Percentiles rank a stretch among this genome's conserved stretches.
These are phyloP conservation scores for Gorgonomyces haynaldii DNA, from an alignment of 192 early-diverging fungal species.

Conservation along the genomic window DNA sequence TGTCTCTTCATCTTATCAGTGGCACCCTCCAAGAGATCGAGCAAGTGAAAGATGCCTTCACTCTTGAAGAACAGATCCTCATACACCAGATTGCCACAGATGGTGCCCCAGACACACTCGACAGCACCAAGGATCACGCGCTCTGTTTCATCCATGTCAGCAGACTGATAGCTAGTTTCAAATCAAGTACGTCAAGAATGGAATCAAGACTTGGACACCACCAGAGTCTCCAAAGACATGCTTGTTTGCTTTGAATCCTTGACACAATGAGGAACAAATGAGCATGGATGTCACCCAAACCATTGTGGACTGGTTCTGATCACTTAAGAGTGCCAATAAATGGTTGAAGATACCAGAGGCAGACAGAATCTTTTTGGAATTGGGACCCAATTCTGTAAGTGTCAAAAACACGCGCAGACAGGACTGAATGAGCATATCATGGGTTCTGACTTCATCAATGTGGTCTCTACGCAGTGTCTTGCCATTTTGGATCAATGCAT, in stretches of 20 bases:
- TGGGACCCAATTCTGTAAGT: conserved; percentile 5
- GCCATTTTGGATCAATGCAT: background rate
- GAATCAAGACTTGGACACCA: conserved; percentile 22
- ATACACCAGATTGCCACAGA: conserved; percentile 22
- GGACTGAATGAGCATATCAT: background rate
- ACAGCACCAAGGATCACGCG: conserved; percentile 17
- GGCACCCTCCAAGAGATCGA: conserved; percentile 20
- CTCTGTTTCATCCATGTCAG: conserved; percentile 26
- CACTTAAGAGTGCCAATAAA: conserved; percentile 13
- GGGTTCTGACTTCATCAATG: conserved; percentile 1
- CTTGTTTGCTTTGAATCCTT: conserved; percentile 25
- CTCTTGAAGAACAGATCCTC: conserved; percentile 21
- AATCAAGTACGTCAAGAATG: conserved; percentile 20
- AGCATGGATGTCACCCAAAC: conserved; percentile 22
- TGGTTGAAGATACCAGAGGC: conserved; percentile 7
- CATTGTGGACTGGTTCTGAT: conserved; percentile 13
- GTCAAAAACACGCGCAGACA: background rate
- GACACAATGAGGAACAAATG: conserved; percentile 28
- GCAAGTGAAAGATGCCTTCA: conserved; percentile 27
- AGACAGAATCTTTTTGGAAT: conserved; percentile 4
- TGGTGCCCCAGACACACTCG: conserved; percentile 35
- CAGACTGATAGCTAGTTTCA: conserved; percentile 16
- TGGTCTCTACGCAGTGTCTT: background rate
- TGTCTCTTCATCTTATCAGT: conserved; percentile 16
- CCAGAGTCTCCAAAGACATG: conserved; percentile 24